phyloP scores from a whole-genome alignment of 192 early-diverging fungal species.

The Chytriomyces sp. region DNA sequence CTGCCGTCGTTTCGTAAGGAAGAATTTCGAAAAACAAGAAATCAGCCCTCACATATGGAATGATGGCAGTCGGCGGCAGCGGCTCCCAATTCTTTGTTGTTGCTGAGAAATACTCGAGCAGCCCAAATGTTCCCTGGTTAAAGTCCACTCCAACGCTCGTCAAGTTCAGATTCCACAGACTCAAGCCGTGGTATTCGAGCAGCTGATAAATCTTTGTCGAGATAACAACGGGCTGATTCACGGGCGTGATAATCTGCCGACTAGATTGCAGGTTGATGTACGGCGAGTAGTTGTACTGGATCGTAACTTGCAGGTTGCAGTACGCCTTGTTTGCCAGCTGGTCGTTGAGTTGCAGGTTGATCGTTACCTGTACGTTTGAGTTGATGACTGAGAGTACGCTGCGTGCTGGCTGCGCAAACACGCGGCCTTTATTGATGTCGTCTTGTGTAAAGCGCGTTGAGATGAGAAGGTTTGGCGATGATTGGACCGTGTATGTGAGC shows the following conservation, averaged over 20 bases:
- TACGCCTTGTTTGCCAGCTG: slow-evolving; percentile 4
- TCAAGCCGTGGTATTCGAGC: slow-evolving; percentile 25
- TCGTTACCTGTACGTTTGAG: background rate
- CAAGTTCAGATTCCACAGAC: slow-evolving; percentile 33
- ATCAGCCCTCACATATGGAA: slow-evolving; percentile 26
- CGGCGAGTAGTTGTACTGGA: slow-evolving; percentile 32
- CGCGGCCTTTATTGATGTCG: slow-evolving; percentile 8
- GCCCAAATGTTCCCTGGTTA: slow-evolving; percentile 21
- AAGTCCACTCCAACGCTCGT: slow-evolving; percentile 8
- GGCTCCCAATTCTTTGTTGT: slow-evolving; percentile 17
- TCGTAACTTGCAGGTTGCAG: slow-evolving; percentile 24
- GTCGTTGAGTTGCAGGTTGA: slow-evolving; percentile 3
- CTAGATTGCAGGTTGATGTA: slow-evolving; percentile 12
- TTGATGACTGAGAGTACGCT: slow-evolving; percentile 4
- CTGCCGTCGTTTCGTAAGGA: background rate
- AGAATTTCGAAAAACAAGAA: background rate
- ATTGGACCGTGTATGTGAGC: slow-evolving; percentile 8
- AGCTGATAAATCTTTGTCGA: slow-evolving; percentile 13
- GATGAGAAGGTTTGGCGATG: background rate
- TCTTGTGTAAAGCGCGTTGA: slow-evolving; percentile 8
- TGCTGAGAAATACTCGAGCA: slow-evolving; percentile 16
- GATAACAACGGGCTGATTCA: slow-evolving; percentile 22
- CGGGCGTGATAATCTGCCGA: background rate
- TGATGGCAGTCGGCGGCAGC: slow-evolving; percentile 8
- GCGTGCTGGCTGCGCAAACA: background rate